Conservation (phyloP, 441 rosid genomes). For the Viola pubescens region DNA sequence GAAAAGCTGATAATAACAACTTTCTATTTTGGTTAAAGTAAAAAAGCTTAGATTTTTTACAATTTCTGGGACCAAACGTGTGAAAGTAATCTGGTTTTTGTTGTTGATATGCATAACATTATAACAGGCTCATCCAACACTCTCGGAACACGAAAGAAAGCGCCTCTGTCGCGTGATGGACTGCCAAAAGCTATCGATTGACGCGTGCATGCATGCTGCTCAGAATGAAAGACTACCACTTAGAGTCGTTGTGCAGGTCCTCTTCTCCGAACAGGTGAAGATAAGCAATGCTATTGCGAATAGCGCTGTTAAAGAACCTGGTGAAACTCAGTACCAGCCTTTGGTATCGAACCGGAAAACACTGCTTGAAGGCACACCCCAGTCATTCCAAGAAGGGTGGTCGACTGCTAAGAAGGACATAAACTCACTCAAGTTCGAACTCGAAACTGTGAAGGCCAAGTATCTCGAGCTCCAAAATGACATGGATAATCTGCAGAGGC, state of each 20-base stretch:
- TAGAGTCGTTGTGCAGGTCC: slow-evolving; percentile 84
- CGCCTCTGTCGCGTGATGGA: slow-evolving; percentile 89
- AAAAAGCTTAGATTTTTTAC: too few species aligned
- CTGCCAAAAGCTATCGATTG: slow-evolving; percentile 91
- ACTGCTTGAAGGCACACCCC: slow-evolving; percentile 79
- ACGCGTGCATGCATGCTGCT: slow-evolving; percentile 94
- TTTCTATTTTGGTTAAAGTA: too few species aligned
- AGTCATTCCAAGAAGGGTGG: slow-evolving; percentile 98
- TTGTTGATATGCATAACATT: background rate
- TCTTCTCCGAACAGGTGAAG: slow-evolving; percentile 90
- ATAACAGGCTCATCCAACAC: slow-evolving; percentile 82
- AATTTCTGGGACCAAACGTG: too few species aligned
- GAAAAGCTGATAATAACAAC: too few species aligned
- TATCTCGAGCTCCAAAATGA: slow-evolving; percentile 80
- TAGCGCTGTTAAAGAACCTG: slow-evolving; percentile 52
- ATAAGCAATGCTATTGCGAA: slow-evolving; percentile 74
- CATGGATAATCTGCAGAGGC: slow-evolving; percentile 78
- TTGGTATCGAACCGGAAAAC: slow-evolving; percentile 69
- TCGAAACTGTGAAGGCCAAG: slow-evolving; percentile 71
- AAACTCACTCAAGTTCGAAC: slow-evolving; percentile 82
- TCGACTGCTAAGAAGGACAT: slow-evolving; percentile 80
- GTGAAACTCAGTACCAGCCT: slow-evolving; percentile 57
- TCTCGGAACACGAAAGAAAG: slow-evolving; percentile 92
- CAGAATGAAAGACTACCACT: slow-evolving; percentile 89
- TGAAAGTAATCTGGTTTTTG: background rate